These are phyloP conservation scores for Aegilops umbellulata DNA, from an alignment of 176 grass and related monocot species.

Conservation along the genomic window DNA sequence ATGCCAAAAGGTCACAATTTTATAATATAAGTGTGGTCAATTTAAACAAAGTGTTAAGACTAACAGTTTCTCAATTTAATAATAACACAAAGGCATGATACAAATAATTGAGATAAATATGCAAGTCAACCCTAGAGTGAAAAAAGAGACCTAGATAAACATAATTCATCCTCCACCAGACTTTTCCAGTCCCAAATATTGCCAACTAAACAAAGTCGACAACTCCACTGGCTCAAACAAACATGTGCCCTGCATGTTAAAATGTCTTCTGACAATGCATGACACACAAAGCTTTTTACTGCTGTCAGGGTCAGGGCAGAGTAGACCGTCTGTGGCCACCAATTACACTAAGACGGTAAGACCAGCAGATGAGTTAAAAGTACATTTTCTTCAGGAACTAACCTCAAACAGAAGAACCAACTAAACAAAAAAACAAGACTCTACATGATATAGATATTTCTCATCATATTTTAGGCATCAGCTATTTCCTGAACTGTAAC, in stretches of 20 bases:
- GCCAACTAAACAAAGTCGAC: slow-evolving; percentile 13
- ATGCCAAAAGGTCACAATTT: background rate
- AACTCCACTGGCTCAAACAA: slow-evolving; percentile 13
- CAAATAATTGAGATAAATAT: background rate
- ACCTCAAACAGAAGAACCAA: background rate
- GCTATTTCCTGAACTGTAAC: slow-evolving; percentile 20
- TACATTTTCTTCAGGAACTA: slow-evolving; percentile 9
- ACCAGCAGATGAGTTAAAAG: slow-evolving; percentile 7
- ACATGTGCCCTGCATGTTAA: slow-evolving; percentile 12
- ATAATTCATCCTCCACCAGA: background rate
- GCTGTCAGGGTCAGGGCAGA: slow-evolving; percentile 2
- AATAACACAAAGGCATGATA: background rate
- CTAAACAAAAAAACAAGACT: slow-evolving; percentile 27
- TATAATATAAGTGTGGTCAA: background rate
- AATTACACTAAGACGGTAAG: slow-evolving; percentile 16
- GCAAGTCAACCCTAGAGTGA: background rate
- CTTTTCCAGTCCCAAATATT: slow-evolving; percentile 20
- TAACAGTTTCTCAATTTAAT: background rate
- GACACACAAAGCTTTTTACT: background rate
- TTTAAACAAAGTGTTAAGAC: background rate
- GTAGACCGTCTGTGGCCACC: background rate
- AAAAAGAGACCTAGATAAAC: background rate
- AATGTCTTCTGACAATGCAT: background rate
- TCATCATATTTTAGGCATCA: slow-evolving; percentile 12
- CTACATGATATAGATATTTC: slow-evolving; percentile 6